Percentiles rank a stretch among this genome's conserved stretches.
These are phyloP conservation scores for Aristolochia contorta DNA, from an alignment of 164 flowering plant genomes.

Conservation along the genomic window DNA sequence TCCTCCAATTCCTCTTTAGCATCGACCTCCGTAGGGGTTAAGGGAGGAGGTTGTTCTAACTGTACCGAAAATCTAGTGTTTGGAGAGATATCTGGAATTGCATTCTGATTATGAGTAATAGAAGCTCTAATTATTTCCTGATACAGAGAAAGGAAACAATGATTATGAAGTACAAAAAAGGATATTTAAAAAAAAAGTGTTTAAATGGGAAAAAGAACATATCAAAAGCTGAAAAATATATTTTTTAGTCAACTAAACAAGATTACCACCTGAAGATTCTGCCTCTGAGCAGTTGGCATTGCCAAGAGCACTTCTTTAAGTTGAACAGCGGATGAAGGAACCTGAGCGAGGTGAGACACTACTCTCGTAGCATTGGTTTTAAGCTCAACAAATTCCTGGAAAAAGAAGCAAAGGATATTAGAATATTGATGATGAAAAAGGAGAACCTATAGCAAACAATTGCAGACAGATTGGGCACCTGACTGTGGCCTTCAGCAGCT, in stretches of 20 bases:
- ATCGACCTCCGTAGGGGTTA: constrained; percentile 4
- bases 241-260: background rate
- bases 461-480: constrained; percentile 24
- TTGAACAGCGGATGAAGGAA: constrained; percentile 53
- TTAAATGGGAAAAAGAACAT: background rate
- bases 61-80: constrained; percentile 55
- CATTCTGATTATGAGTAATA: constrained; percentile 43
- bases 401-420: background rate
- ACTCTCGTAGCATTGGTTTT: constrained; percentile 49
- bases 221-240: background rate
- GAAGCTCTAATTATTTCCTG: constrained; percentile 84
- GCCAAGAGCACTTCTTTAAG: constrained; percentile 71
- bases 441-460: background rate
- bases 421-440: background rate
- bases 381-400: constrained; percentile 61
- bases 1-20: constrained; percentile 17
- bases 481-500: constrained; percentile 31
- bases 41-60: constrained; percentile 14
- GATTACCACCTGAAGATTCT: constrained; percentile 68
- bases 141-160: constrained; percentile 5
- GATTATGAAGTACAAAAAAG: background rate
- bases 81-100: constrained; percentile 32
- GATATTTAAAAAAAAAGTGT: too few species aligned
- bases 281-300: constrained; percentile 58
- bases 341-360: constrained; percentile 85